Evolutionary conservation across 768 basidiomycete species (phyloP), one percentile per base, ranked within the genome.

Genomic region (Russula sp.): DNA sequence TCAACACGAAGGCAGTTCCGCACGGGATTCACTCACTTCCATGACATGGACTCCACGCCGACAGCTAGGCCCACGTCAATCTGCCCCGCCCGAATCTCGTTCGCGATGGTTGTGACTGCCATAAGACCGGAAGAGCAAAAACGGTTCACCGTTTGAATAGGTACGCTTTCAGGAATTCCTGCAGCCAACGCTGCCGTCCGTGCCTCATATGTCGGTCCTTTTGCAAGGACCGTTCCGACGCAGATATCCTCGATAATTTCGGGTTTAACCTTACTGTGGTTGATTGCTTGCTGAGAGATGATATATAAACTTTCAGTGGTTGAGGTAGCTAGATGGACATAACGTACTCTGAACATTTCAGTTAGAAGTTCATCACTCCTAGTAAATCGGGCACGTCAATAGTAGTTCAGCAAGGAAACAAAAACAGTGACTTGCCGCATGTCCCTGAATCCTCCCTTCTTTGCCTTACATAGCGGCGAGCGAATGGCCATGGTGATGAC

Each of bases 91-190:
- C 82, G 79, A 53, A 94, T 84, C 69, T 88, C 83, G 73, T 91
- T 92, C 22, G 88, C 82, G 60, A 93, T 84, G 35, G 81, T 80
- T 10, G 87, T 88, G 35, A 87, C 79, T 13, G 91, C 88, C 87
- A 92, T 90, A n/a, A 94, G 81, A 31, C 90, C 91, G 63, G 85
- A 88, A 3, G 89, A 89, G 70, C 91, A 94, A 72, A 91, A 90
- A 35, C 91, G 78, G 71, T 93, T 92, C 68, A 93, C 75, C 31
- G 78, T 80, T 70, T 91, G 85, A 10, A 90, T 75, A 0, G 91
- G 89, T 6, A 88, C 86, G 5, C 78, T 79, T n/a, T 87, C 86
- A 0, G 91, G 91, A 66, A 88, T 84, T 10, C 91, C 91, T 14
- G 91, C 91, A 4, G 89, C 86, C 48, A 94, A 79, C 27, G 88